phyloP scores from a whole-genome alignment of 2,329 filamentous ascomycete species.

The Pseudohalonectria lignicola region DNA sequence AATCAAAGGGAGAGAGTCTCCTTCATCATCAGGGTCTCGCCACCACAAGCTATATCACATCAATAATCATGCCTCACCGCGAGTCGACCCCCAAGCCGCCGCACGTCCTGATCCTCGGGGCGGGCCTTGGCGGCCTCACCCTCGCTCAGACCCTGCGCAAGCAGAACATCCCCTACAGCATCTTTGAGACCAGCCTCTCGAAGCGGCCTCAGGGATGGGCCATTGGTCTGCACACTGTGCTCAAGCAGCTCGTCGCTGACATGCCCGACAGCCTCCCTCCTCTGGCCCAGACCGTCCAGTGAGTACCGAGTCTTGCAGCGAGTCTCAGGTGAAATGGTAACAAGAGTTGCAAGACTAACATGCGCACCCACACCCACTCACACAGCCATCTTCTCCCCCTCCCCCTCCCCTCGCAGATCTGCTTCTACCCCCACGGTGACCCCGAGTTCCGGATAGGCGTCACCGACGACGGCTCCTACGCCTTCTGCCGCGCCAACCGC shows the following conservation, averaged over 20 bases:
- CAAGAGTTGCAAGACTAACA: too few species aligned
- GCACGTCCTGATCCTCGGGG: conserved; percentile 2
- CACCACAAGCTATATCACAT: too few species aligned
- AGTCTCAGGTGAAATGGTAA: not conserved
- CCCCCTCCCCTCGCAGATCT: conserved; percentile 12
- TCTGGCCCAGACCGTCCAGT: conserved; percentile 4
- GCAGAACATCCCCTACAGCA: conserved; percentile 10
- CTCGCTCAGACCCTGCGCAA: conserved; percentile 6
- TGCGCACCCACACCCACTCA: too few species aligned
- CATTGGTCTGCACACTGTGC: not conserved
- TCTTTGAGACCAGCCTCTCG: not conserved
- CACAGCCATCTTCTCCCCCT: conserved; percentile 13
- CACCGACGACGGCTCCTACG: conserved; percentile 10
- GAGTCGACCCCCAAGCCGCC: too few species aligned
- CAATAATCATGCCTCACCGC: too few species aligned
- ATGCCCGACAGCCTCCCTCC: conserved; percentile 12
- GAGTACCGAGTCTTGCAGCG: not conserved
- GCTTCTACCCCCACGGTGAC: conserved; percentile 7
- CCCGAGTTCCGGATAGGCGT: not conserved
- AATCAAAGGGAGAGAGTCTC: too few species aligned
- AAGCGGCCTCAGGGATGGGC: not conserved
- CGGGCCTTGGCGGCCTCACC: conserved; percentile 5
- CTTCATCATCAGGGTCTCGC: too few species aligned
- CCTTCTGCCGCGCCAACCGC: conserved; percentile 20
- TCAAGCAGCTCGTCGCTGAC: conserved; percentile 4